Evolutionary conservation across 257 asterid species (phyloP), one percentile per base, ranked within the genome.

Genomic region (Agastache rugosa): DNA sequence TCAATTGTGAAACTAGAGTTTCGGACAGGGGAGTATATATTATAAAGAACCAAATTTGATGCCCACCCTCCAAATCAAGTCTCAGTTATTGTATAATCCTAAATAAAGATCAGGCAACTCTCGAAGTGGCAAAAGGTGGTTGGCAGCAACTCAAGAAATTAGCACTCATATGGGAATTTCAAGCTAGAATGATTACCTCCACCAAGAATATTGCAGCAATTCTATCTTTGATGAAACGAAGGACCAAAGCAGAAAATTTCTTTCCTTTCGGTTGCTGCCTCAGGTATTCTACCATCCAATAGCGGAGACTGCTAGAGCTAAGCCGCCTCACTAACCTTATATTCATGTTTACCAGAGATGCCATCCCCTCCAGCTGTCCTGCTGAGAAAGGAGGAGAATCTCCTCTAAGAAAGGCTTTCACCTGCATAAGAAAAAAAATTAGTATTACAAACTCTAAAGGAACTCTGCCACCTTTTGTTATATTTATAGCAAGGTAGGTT

Each of bases 231-330:
- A 92, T 85, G 84, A 91, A 92, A 61, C 90, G 88, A 69, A 95
- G 97, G 80, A 92, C 92, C 83, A 95, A 83, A 67, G 94, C 97
- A 54, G 87, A 84, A 79, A 88, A 92, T 67, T 71, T 82, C 74
- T 61, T 84, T 25, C 67, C 88, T 77, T 82, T 88, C 6, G 99
- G 93, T 77, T 92, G 93, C 76, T 83, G 85, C 79, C 98, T 90
- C 85, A 92, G 79, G 77, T 92, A 92, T 83, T 92, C 97, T 75
- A 94, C 78, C 65, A 86, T 83, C 98, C 98, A 94, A 78, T 94
- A 94, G 31, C 97, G 86, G 55, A 90, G 89, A 81, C 91, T 87
- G 89, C 80, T 90, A 74, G 81, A 81, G 82, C 90, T 84, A 78
- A 95, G 90, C 88, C 71, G 88, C 79, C 82, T 85, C 71, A 82